Evolutionary conservation across 2,329 filamentous ascomycete species (phyloP).

Genomic region (Colletotrichum theobromicola): DNA sequence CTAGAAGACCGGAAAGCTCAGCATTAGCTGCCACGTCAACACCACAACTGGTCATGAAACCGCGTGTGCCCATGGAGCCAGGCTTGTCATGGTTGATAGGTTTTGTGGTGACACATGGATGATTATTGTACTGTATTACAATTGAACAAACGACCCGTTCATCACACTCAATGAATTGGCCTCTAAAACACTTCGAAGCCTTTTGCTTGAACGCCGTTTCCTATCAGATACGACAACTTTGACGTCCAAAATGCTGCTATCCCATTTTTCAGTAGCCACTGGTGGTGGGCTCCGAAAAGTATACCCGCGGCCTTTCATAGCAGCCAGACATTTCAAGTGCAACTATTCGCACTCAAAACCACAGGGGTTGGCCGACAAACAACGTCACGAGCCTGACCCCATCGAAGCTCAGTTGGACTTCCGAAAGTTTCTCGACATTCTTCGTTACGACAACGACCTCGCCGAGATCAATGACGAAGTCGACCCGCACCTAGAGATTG

Average conservation of each 20-base stretch:
- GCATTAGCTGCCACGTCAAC: background rate
- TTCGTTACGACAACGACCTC: conserved; percentile 46
- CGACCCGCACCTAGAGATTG: conserved; percentile 50
- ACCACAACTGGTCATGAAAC: background rate
- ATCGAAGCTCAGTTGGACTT: conserved; percentile 36
- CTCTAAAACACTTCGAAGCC: background rate
- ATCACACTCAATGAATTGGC: background rate
- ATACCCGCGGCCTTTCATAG: background rate
- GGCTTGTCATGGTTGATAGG: background rate
- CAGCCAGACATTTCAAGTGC: background rate
- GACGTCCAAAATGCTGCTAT: background rate
- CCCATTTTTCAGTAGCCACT: background rate
- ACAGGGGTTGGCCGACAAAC: background rate
- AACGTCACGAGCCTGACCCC: background rate
- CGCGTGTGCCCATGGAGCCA: background rate
- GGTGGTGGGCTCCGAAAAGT: background rate
- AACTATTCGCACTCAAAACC: background rate
- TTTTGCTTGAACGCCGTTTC: background rate
- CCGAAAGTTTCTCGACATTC: conserved; percentile 47
- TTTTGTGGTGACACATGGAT: background rate
- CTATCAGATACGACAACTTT: background rate
- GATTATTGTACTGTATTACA: background rate
- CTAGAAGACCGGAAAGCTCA: background rate
- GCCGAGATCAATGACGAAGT: conserved; percentile 47
- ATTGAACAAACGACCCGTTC: background rate